These are phyloP conservation scores for Crassisporium funariophilum DNA, from an alignment of 768 basidiomycete genomes.

Conservation along the genomic window DNA sequence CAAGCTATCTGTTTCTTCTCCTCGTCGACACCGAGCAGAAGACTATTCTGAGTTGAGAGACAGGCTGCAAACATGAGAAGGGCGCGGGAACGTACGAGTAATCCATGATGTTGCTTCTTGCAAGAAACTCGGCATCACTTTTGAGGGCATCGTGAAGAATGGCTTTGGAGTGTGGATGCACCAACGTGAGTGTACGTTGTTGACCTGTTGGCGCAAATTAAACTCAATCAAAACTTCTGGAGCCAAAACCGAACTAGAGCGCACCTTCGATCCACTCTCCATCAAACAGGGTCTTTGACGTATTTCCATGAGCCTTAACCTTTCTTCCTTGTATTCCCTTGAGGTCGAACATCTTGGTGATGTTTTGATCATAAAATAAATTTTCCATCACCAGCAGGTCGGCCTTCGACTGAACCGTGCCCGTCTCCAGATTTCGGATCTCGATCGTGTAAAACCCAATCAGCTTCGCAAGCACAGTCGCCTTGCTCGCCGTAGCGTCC, in stretches of 20 bases:
- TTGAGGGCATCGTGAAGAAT: constrained; percentile 69
- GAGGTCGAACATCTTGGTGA: constrained; percentile 74
- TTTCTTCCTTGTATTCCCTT: constrained; percentile 83
- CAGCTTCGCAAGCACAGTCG: constrained; percentile 76
- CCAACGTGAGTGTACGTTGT: constrained; percentile 61
- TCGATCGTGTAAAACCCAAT: constrained; percentile 83
- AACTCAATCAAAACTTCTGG: neutral
- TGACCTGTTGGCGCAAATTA: constrained; percentile 46
- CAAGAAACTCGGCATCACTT: constrained; percentile 73
- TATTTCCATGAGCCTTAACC: constrained; percentile 53
- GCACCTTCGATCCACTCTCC: constrained; percentile 84
- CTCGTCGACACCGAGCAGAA: constrained; percentile 74
- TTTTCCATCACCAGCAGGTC: constrained; percentile 89
- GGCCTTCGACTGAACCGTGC: constrained; percentile 61
- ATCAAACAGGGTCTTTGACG: constrained; percentile 69
- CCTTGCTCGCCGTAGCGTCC: constrained; percentile 63
- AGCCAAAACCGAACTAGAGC: constrained; percentile 7
- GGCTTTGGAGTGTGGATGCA: constrained; percentile 74
- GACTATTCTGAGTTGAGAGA: constrained; percentile 34
- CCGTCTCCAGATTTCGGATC: constrained; percentile 71
- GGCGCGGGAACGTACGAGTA: constrained; percentile 65
- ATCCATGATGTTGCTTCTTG: constrained; percentile 82
- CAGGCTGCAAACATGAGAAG: neutral
- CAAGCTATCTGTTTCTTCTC: constrained; percentile 68
- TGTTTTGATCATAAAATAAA: constrained; percentile 69